Evolutionary conservation across 2,329 filamentous ascomycete genomes (phyloP), one percentile per base, ranked within the genome.

Genomic region (Catunica adiposa): DNA sequence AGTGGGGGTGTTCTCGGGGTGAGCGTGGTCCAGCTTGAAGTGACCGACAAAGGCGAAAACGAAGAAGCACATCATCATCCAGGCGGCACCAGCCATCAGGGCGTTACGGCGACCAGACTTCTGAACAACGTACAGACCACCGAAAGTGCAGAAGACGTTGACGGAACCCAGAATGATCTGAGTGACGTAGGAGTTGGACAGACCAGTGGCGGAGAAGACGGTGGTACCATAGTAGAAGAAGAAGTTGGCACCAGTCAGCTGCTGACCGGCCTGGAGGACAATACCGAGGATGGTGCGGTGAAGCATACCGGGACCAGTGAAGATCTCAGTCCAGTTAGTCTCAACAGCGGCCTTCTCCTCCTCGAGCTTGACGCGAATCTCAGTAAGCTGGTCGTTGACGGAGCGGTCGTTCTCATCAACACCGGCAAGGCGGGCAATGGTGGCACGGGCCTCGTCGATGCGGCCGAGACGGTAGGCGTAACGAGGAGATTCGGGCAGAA

Each of bases 171-270:
- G 73, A 58, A 85, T 82, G 62, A 85, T 80, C 62, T 83, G 79
- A 0, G 80, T 85, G 54, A 80, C 69, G 62, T 82, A 86, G 53
- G 75, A 77, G 69, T 87, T 78, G 59, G 63, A 66, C 26, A 86
- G 73, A 61, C 83, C 83, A 1, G 80, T 80, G 1, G 80, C 74
- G 14, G 72, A 64, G 66, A 87, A 86, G 61, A 85, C 79, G 3
- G 78, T 82, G 42, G 76, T 79, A 23, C 76, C 76, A 62, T 82
- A 84, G 66, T 79, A 79, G 66, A 83, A 83, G 70, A 80, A 82
- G 67, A 79, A 83, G 67, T 83, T 83, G 58, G 77, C 79, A 31
- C 82, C 82, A 0, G 80, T 84, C 1, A 86, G 70, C 63, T 86
- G 82, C 65, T 85, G 81, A 3, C 81, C 75, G 44, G 78, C 75